Conservation (phyloP, 495 filamentous ascomycete species). For the Aspergillus coremiiformis region DNA sequence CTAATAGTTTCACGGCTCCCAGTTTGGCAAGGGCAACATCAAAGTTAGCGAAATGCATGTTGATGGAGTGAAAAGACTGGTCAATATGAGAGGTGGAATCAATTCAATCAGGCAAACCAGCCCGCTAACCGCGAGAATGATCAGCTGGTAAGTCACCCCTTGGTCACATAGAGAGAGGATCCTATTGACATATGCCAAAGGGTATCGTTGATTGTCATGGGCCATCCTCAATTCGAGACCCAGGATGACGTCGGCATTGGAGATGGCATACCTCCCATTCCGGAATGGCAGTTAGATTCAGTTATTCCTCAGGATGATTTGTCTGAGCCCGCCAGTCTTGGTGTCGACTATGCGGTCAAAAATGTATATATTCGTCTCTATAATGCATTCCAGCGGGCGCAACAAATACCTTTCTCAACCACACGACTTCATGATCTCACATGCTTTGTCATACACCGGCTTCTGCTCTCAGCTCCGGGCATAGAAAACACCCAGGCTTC, state of each 20-base stretch:
- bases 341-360: conserved; percentile 25
- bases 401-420: conserved; percentile 18
- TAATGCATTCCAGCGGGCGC: conserved; percentile 26
- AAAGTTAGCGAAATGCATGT: conserved; percentile 39
- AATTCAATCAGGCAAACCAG: conserved; percentile 37
- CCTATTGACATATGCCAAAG: conserved; percentile 21
- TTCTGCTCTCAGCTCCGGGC: conserved; percentile 26
- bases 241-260: conserved; percentile 42
- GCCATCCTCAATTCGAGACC: conserved; percentile 40
- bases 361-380: conserved; percentile 38
- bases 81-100: conserved; percentile 42
- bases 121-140: conserved; percentile 45
- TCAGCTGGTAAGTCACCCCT: conserved; percentile 37
- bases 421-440: conserved; percentile 44
- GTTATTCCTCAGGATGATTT: conserved; percentile 1
- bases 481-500: conserved; percentile 5
- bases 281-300: conserved; percentile 35
- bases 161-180: neutral
- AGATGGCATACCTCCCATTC: conserved; percentile 37
- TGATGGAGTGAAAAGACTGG: conserved; percentile 41
- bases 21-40: conserved; percentile 46
- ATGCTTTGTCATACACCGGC: conserved; percentile 42
- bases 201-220: conserved; percentile 46
- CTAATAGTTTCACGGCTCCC: neutral
- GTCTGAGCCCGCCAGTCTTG: conserved; percentile 12